Base-by-base conservation (phyloP, 441 rosid genomes). In the Raphanus hybrid region DNA sequence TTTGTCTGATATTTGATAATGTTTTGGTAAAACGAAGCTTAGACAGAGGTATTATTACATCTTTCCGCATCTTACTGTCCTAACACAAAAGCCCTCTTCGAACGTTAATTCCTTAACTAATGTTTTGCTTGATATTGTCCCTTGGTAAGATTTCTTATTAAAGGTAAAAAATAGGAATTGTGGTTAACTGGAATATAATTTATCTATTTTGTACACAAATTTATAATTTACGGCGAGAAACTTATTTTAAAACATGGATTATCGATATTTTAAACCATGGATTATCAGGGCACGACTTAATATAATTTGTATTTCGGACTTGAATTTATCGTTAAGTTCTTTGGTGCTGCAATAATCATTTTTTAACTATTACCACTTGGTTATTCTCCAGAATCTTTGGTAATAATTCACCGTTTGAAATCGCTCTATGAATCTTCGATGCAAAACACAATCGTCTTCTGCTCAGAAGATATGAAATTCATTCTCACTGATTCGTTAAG, bases 401-500 rank as follows among this genome's bases (percentile, higher is more conserved):
- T 57, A 41, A 16, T 18, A 16, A 8, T 15, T 54, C 23, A 55
- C 5, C 27, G 11, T 20, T 52, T 15, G 58, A 0, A 52, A 52
- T 27, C 65, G 18, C 7, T 64, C 6, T 37, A 20, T 43, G 35
- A 12, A 8, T 1, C 1, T 32, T 10, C 39, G 8, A 34, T 9
- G 8, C 6, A 52, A 67, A 48, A 67, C 3, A 18, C 1, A 41
- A 0, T 48, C 0, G 55, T n/a, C 50, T 41, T 71, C 57, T 58
- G 69, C 81, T 78, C 81, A 78, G 81, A 43, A 62, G 5, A 23
- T 73, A 73, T 78, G 78, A 78, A 23, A 73, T 73, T 18, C 43
- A 37, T 62, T 78, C 78, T 78, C 81, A 78, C 15, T 39, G 74
- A 78, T 78, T 78, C 57, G 2, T 64, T 10, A 71, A 70, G 63